Evolutionary conservation across 2,329 filamentous ascomycete genomes (phyloP), one percentile per base, ranked within the genome.

Genomic region (Hirsutella thompsonii): DNA sequence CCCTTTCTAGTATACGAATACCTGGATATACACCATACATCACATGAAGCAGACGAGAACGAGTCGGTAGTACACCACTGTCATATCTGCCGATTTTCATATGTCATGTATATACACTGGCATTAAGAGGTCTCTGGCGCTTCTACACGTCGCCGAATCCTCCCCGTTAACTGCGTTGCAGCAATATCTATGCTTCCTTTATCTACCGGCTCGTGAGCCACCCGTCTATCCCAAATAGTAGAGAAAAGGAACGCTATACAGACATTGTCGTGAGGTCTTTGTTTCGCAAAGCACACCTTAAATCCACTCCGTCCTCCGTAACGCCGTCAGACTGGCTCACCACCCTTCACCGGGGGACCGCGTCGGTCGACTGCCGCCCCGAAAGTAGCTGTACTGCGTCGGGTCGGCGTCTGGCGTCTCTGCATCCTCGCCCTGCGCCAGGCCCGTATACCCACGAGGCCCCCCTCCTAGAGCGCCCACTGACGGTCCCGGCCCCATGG

Each of bases 361-460:
- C 30, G 51, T 42, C 39, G 52, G 39, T 42, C 49, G 49, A 20
- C 21, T 48, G 18, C 55, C 60, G 4, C 64, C 61, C 21, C 74
- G 64, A 55, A 76, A 77, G 48, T 77, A 77, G 52, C 77, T 73
- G 47, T 76, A 77, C 44, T 67, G 63, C 48, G 63, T 56, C 8
- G 71, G 69, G 34, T 73, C 69, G 53, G 54, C 14, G 51, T 46
- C 52, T 8, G 44, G 40, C 5, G 51, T 42, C 19, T 61, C 54
- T 37, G 64, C 57, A 8, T 62, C 58, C 42, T 77, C 74, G 33
- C 60, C 56, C 52, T 79, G 75, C 0, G 74, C 69, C 41, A 81
- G 55, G 20, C 69, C 69, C 13, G 73, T 76, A 53, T 81, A 81
- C 0, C 76, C 76, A 39, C 66, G 61, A 1, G 74, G 72, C 2